Conservation (phyloP, 495 filamentous ascomycete genomes). For the Tuber indicum region DNA sequence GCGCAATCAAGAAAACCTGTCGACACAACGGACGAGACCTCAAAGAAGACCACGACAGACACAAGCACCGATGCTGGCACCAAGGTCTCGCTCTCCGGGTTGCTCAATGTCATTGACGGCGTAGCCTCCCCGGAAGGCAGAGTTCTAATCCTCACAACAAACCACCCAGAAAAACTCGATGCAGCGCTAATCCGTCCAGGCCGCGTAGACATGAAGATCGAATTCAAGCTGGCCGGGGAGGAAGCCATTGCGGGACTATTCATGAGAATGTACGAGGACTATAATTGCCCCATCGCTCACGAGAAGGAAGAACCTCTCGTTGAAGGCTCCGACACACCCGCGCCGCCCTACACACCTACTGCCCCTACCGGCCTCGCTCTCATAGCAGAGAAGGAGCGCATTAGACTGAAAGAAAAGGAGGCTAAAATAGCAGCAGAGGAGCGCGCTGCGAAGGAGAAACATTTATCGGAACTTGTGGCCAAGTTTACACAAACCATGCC, state of each 20-base stretch:
- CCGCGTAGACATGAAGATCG: constrained; percentile 65
- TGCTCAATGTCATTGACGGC: constrained; percentile 80
- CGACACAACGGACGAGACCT: constrained; percentile 21
- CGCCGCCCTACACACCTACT: neutral
- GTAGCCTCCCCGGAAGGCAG: constrained; percentile 75
- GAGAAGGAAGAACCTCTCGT: neutral
- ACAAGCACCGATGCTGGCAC: constrained; percentile 20
- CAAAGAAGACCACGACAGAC: constrained; percentile 32
- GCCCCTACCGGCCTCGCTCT: neutral
- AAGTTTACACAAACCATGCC: constrained; percentile 50
- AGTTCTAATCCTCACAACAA: constrained; percentile 79
- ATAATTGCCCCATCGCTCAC: constrained; percentile 14
- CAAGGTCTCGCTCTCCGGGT: constrained; percentile 59
- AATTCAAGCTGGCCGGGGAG: constrained; percentile 59
- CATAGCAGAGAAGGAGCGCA: constrained; percentile 11
- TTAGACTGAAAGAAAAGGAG: constrained; percentile 3
- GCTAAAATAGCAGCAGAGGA: constrained; percentile 7
- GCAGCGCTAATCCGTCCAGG: constrained; percentile 69
- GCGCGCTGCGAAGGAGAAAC: constrained; percentile 35
- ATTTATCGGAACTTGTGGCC: constrained; percentile 44
- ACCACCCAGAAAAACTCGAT: constrained; percentile 67
- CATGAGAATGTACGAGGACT: constrained; percentile 63
- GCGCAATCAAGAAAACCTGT: constrained; percentile 47
- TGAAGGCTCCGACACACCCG: neutral
- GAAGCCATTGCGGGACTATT: constrained; percentile 64